Base-by-base conservation (phyloP, 2,329 filamentous ascomycete species). In the Bipolaris oryzae region DNA sequence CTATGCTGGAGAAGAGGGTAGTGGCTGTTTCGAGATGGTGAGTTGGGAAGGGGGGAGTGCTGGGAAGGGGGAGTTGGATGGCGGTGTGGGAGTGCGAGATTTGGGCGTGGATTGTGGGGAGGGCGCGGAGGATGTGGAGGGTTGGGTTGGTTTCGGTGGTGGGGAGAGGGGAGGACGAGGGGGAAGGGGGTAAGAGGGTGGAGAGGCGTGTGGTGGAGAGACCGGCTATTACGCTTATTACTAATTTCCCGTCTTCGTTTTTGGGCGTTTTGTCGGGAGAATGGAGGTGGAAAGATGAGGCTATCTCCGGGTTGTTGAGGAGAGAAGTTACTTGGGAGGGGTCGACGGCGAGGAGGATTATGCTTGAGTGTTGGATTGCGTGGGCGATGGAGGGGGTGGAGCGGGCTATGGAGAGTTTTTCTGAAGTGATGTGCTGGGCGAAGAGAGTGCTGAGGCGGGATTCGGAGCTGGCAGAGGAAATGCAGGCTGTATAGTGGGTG, bases 61-160 rank as follows among this genome's bases (percentile, higher is more conserved):
- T 1, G 69, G 67, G 9, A 66, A 18, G 66, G 11, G 67, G 37
- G 13, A 3, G 50, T 56, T 74, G 70, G 20, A 74, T 69, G 0
- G 68, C 68, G 3, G 70, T 81, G 42, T 79, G 67, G 0, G 78
- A 79, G 48, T 81, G 74, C 0, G 76, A 72, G n/a, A 81, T 74
- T 7, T 75, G 72, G 0, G 79, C 78, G 0, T 77, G 77, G 13
- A 81, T 79, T 56, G 80, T 81, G 2, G 79, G 80, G 4, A 81
- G 74, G 0, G 77, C 76, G 21, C 79, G 76, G 1, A 79, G 59
- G 2, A 81, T 46, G 16, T 35, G 16, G 37, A 23, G 21, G 21
- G 21, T 23, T 23, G 21, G 21, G 21, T 23, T 4, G 21, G 3
- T 23, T 23, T 23, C n/a, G n/a, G n/a, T n/a, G n/a, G n/a, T n/a